Base-by-base conservation (phyloP, 306 rosid genomes). In the Dalbergia oliveri region DNA sequence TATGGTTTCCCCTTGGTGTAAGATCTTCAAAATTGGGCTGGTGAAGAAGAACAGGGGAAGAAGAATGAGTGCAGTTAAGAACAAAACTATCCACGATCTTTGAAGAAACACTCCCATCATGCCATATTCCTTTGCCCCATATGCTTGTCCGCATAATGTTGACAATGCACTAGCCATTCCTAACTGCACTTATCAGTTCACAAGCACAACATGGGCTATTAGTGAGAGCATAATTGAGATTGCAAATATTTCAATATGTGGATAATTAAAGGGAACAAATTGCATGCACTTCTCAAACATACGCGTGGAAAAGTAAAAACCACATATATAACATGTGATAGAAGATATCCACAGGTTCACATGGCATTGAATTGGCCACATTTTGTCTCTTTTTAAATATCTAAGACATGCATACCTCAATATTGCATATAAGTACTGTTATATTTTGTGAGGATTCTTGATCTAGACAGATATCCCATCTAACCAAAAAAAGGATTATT, bases 71-170 rank as follows among this genome's bases (percentile, higher is more conserved):
- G 89, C 72, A 0, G 88, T 64, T 4, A 47, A 4, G 12, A 12
- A 67, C 44, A 75, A 70, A 11, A 73, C 56, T 11, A 89, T 53
- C 92, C 92, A 89, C 39, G 92, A 89, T 33, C 89, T 69, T 66
- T 89, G 92, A 62, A 89, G 82, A 64, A 86, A 89, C 3, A 89
- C 74, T 43, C 92, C 92, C 87, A 89, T 73, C 83, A 80, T 80
- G 67, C 58, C 66, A 81, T 82, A 75, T 60, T 89, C 78, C 64
- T 68, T 75, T 37, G 86, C 90, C 5, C 92, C 92, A 47, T 73
- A 89, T 60, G 90, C 92, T 83, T 89, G 92, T 68, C 92, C 92
- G 19, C 92, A 89, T 2, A 89, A 84, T 12, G 90, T 89, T 78
- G 80, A 56, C 31, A 86, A 71, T 1, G 92, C 92, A 76, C 84